Evolutionary conservation across 768 basidiomycete genomes (phyloP), one percentile per base, ranked within the genome.

Genomic region (Rhodotorula graminis): DNA sequence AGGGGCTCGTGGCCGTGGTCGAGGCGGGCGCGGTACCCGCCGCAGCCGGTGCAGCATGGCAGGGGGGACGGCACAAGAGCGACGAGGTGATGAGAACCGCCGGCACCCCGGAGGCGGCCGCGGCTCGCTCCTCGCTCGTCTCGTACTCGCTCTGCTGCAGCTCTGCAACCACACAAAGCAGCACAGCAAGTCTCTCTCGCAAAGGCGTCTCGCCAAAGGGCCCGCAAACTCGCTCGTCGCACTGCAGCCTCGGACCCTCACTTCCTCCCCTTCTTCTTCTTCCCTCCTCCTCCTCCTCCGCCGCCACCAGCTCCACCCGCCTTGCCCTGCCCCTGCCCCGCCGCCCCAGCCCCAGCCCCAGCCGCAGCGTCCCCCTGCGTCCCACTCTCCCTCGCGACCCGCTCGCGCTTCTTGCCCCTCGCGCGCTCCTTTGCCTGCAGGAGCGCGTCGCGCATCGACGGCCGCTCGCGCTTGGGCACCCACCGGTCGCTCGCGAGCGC

Each of bases 391-490:
- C 71, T 16, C 79, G 78, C 0, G 76, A 42, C 81, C 81, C 37
- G 81, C 25, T 80, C 80, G 72, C 79, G 76, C 71, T 82, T 82
- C 62, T 69, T 77, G 25, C 79, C 77, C 58, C 81, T 79, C 79
- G 77, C 78, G 78, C 81, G 81, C 70, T 78, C 75, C 67, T 72
- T 76, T 68, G 69, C 64, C 47, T 73, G 64, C 44, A 75, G 57
- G 25, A 78, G 52, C 52, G 68, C 61, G 50, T 77, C 77, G 33
- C 71, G 64, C 64, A 75, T 70, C 12, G 58, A 60, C 27, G 72
- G 72, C 40, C 77, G 64, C 69, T 78, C 67, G 16, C 74, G 66
- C 57, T 72, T 76, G 3, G 77, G 78, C n/a, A 78, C 63, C 78
- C 78, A 79, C 6, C 78, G 53, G 49, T 77, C 75, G 44, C 55